Evolutionary conservation across 1,284 basidiomycete species (phyloP), one percentile per base, ranked within the genome.

Genomic region (Marasmius oreades): DNA sequence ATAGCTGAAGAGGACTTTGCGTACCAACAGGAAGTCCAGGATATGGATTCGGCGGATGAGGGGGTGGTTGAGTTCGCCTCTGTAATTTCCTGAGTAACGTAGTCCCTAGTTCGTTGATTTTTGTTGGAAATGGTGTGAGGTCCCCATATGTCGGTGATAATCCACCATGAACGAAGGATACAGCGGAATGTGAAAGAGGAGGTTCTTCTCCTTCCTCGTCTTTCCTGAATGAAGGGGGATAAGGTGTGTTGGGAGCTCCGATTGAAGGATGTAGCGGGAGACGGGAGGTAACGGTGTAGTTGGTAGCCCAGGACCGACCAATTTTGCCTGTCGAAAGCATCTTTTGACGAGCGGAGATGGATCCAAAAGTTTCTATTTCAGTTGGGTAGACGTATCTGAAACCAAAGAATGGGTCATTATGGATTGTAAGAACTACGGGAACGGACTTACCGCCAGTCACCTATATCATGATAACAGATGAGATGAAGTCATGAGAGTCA

Each of bases 161-260:
- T 0, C 92, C 93, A 16, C 93, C 93, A 59, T 93, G 94, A 1
- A 93, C 90, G 69, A 96, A 96, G 7, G 90, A 90, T 18, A 92
- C 72, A 0, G 91, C 90, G 0, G 89, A 80, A 67, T 90, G 87
- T 0, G 85, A 86, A 46, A 92, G 77, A 0, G 84, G 78, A 1
- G 77, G 66, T 24, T 56, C 57, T 37, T 63, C 43, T 56, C 68
- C 63, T 51, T 66, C 65, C 5, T 56, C 55, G 59, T 77, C 68
- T 60, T 73, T 69, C 53, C 70, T 66, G 59, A 73, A 43, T 55
- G 68, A 55, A 1, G 85, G 79, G 11, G 85, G 83, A 64, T 83
- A 88, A 51, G 91, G 82, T n/a, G 82, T 80, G 65, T 92, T 87
- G 33, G 85, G 81, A 4, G 81, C 79, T 2, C 89, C 86, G 5